Conservation (phyloP, 2,329 filamentous ascomycete genomes). For the Diaporthe capsici region DNA sequence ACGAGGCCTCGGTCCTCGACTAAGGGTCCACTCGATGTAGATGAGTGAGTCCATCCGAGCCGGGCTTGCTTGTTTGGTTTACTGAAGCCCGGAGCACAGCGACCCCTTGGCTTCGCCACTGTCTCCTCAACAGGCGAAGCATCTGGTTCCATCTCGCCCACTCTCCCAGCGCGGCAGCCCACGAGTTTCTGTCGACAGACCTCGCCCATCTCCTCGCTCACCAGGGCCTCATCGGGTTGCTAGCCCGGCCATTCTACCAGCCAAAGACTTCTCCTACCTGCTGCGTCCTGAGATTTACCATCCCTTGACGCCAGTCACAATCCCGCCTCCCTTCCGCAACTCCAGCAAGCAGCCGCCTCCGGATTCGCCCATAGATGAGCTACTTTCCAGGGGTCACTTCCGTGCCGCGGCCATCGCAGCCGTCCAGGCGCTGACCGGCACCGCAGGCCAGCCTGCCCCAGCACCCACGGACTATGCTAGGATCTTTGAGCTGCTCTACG, state of each 20-base stretch:
- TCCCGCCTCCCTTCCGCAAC: constrained; percentile 77
- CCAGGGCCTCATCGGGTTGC: constrained; percentile 49
- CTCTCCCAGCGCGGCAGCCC: constrained; percentile 45
- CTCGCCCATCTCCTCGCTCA: constrained; percentile 48
- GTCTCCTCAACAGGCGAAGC: constrained; percentile 45
- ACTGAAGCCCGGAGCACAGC: constrained; percentile 40
- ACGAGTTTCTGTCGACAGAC: constrained; percentile 46
- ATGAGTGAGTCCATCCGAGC: constrained; percentile 72
- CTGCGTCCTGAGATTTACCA: constrained; percentile 88
- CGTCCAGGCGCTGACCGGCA: constrained; percentile 70
- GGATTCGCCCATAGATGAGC: constrained; percentile 74
- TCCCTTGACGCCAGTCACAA: constrained; percentile 75
- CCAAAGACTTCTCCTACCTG: constrained; percentile 85
- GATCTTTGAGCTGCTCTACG: constrained; percentile 86
- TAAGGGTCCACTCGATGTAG: constrained; percentile 82
- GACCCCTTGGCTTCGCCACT: constrained; percentile 46
- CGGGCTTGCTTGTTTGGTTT: constrained; percentile 5
- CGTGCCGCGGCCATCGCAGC: constrained; percentile 81
- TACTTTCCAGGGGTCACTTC: constrained; percentile 83
- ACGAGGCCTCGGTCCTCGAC: constrained; percentile 78
- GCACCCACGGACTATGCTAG: constrained; percentile 70
- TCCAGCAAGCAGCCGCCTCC: constrained; percentile 74
- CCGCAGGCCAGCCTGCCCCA: constrained; percentile 54
- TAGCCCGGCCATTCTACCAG: constrained; percentile 52
- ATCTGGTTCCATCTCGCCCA: constrained; percentile 41